These are phyloP conservation scores for Micromonas pusilla DNA, from an alignment of 139 green algal genomes.

Conservation along the genomic window DNA sequence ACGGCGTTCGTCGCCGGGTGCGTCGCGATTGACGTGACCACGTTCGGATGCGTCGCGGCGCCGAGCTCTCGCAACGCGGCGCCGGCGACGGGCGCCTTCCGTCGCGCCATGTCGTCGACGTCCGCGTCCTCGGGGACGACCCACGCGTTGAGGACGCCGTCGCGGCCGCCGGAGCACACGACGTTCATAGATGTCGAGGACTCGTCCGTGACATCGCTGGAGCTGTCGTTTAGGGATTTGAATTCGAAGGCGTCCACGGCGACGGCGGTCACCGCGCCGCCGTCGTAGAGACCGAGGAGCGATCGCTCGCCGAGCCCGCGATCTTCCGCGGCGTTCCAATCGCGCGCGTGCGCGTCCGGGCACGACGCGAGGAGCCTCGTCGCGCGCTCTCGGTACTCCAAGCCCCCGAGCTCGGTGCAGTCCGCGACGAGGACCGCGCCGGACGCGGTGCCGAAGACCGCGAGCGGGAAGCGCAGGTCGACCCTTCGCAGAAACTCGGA, in stretches of 20 bases:
- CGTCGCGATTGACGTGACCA: not conserved
- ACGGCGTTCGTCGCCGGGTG: not conserved
- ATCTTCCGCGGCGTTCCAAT: not conserved
- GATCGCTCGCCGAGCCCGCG: slow-evolving; percentile 1
- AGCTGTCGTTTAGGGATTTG: no score
- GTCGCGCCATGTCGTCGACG: not conserved
- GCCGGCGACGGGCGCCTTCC: not conserved
- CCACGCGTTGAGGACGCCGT: not conserved
- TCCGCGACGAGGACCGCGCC: not conserved
- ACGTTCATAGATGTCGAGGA: no score
- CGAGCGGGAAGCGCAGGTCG: not conserved
- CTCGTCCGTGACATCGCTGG: no score
- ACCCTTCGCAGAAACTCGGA: not conserved
- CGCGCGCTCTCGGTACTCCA: not conserved
- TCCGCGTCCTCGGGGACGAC: not conserved
- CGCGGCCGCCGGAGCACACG: slow-evolving; percentile 3
- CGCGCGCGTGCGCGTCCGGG: not conserved
- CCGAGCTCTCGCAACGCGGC: not conserved
- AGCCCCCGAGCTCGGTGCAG: not conserved
- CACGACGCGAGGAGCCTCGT: not conserved
- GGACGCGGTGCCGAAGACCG: not conserved
- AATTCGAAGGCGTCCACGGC: not conserved
- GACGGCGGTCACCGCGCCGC: not conserved
- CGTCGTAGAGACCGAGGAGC: slow-evolving; percentile 7
- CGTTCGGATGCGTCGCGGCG: not conserved